Conservation (phyloP, 2,329 filamentous ascomycete species). For the Arthroderma sp. region DNA sequence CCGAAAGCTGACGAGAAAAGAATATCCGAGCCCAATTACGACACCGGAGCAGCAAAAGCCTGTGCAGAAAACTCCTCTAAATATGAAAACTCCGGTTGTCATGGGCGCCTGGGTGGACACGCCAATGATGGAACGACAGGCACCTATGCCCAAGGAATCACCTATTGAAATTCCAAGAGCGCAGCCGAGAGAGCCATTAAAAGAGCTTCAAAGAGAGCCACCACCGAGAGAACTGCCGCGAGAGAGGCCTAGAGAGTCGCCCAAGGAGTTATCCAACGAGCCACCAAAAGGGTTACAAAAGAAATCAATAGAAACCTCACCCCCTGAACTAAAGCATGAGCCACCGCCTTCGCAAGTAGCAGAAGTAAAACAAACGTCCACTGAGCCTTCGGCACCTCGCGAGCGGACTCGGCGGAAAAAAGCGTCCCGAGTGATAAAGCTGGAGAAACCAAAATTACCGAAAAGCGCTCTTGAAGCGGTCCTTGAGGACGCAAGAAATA, state of each 20-base stretch:
- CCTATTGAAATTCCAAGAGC: conserved; percentile 11
- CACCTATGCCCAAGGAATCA: background rate
- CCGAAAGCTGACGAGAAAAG: conserved; percentile 28
- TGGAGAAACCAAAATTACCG: conserved; percentile 27
- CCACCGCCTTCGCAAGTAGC: background rate
- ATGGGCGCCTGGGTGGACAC: conserved; percentile 36
- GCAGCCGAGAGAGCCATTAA: background rate
- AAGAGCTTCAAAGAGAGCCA: background rate
- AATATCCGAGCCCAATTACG: conserved; percentile 20
- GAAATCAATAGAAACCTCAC: too few relatives aligned
- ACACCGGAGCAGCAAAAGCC: conserved; percentile 25
- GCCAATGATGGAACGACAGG: conserved; percentile 26
- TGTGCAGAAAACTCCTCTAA: conserved; percentile 19
- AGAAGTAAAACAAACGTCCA: conserved; percentile 3
- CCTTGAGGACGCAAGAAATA: conserved; percentile 27
- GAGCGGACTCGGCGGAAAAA: conserved; percentile 9
- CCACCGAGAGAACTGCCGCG: background rate
- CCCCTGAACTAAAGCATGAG: background rate
- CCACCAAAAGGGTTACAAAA: background rate
- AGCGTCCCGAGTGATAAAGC: conserved; percentile 9
- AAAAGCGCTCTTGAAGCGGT: conserved; percentile 31
- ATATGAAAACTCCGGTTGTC: conserved; percentile 32
- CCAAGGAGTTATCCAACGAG: background rate
- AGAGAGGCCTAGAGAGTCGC: conserved; percentile 12
- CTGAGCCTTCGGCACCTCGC: conserved; percentile 1